phyloP scores from a whole-genome alignment of 495 filamentous ascomycete genomes.

The Rostrohypoxylon terebratum region DNA sequence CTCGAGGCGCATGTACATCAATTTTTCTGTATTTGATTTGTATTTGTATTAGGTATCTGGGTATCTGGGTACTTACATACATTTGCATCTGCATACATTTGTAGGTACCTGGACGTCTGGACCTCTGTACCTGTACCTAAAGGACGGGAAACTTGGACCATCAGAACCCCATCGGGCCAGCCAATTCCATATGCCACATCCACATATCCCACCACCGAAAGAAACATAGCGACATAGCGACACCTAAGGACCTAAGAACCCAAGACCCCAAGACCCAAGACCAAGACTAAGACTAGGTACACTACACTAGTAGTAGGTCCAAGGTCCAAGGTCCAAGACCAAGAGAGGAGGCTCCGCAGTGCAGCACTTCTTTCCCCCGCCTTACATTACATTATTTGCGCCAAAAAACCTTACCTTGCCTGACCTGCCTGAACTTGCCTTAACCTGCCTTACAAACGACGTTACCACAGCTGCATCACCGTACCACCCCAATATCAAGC shows the following conservation, averaged over 20 bases:
- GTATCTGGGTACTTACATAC: slow-evolving; percentile 1
- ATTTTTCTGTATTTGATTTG: too few species aligned
- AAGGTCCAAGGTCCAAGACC: slow-evolving; percentile 11
- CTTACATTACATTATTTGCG: slow-evolving; percentile 45
- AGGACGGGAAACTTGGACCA: slow-evolving; percentile 4
- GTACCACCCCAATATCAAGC: slow-evolving; percentile 43
- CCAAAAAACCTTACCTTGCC: slow-evolving; percentile 26
- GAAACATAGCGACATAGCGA: slow-evolving; percentile 4
- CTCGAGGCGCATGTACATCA: too few species aligned
- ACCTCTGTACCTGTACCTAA: too few species aligned
- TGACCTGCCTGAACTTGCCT: slow-evolving; percentile 25
- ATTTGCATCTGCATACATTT: background rate
- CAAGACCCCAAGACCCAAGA: too few species aligned
- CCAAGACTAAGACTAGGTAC: slow-evolving; percentile 10
- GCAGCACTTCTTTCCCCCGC: slow-evolving; percentile 42
- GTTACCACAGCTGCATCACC: slow-evolving; percentile 41
- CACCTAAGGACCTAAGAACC: too few species aligned
- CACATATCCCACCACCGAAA: background rate
- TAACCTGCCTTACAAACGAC: slow-evolving; percentile 42
- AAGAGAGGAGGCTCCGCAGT: slow-evolving; percentile 45
- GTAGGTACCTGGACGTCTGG: background rate
- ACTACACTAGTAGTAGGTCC: too few species aligned
- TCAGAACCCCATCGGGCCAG: background rate
- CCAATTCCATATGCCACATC: slow-evolving; percentile 8
- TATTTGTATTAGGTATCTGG: background rate